phyloP scores from a whole-genome alignment of 2,329 filamentous ascomycete species.

The Penicillium sp. region DNA sequence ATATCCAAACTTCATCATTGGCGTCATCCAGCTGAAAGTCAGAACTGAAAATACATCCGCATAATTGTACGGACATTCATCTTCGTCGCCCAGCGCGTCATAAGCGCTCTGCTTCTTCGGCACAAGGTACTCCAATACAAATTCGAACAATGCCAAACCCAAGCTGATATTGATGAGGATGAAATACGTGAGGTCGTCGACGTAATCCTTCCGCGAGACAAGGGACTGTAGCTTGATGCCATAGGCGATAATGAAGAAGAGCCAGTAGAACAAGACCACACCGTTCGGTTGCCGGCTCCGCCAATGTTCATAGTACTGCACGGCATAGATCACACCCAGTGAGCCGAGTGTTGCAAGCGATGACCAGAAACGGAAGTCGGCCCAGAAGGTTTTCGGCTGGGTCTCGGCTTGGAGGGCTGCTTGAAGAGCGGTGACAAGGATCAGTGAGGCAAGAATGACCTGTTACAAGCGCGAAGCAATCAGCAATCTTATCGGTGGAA shows the following conservation, averaged over 20 bases:
- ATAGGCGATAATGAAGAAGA: conserved; percentile 73
- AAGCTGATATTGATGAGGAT: conserved; percentile 67
- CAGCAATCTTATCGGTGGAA: not conserved
- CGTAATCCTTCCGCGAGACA: conserved; percentile 68
- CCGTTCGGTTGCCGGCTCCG: conserved; percentile 79
- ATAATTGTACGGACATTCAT: conserved; percentile 74
- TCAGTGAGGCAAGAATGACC: conserved; percentile 62
- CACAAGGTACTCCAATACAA: conserved; percentile 77
- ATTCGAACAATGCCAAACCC: conserved; percentile 64
- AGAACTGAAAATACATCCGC: conserved; percentile 89
- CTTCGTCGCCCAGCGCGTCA: conserved; percentile 59
- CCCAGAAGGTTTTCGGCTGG: conserved; percentile 64
- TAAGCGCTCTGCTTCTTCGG: conserved; percentile 70
- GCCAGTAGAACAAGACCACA: conserved; percentile 87
- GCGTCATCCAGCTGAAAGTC: conserved; percentile 98
- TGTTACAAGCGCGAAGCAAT: conserved; percentile 28
- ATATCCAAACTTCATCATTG: conserved; percentile 93
- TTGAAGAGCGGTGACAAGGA: conserved; percentile 65
- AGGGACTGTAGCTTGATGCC: conserved; percentile 81
- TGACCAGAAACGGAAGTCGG: conserved; percentile 83
- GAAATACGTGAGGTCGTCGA: conserved; percentile 66
- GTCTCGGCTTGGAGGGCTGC: conserved; percentile 68
- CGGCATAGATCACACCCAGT: conserved; percentile 65
- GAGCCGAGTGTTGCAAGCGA: conserved; percentile 67
- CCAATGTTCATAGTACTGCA: conserved; percentile 83